These are phyloP conservation scores for Trypethelium eluteriae DNA, from an alignment of 495 filamentous ascomycete species.

Conservation along the genomic window DNA sequence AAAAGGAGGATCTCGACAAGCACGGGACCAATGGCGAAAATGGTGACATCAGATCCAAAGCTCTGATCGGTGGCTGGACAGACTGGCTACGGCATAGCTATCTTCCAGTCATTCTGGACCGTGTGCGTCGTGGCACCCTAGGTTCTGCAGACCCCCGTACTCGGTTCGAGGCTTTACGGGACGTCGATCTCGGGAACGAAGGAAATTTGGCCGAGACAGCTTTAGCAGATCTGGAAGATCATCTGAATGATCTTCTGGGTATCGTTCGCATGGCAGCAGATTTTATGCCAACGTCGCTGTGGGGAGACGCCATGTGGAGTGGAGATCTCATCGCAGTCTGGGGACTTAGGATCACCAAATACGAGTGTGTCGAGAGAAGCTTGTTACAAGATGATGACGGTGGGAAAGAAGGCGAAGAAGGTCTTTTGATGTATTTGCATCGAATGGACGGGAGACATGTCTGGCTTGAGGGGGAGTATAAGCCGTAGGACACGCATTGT, in stretches of 20 bases:
- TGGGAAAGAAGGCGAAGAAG: slow-evolving; percentile 13
- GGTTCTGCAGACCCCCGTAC: background rate
- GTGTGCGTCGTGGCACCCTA: background rate
- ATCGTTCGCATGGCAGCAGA: slow-evolving; percentile 5
- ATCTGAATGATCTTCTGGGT: slow-evolving; percentile 10
- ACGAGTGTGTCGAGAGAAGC: slow-evolving; percentile 20
- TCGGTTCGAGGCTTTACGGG: background rate
- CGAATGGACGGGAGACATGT: background rate
- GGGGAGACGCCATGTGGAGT: slow-evolving; percentile 18
- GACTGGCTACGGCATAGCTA: slow-evolving; percentile 1
- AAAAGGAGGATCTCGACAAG: background rate
- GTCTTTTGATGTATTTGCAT: slow-evolving; percentile 22
- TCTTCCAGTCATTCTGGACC: background rate
- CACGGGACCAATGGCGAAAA: background rate
- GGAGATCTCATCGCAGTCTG: slow-evolving; percentile 13
- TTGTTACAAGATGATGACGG: slow-evolving; percentile 9
- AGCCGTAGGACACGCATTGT: background rate
- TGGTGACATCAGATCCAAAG: background rate
- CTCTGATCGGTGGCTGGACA: background rate
- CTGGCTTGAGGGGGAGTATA: background rate
- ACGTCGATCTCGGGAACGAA: slow-evolving; percentile 1
- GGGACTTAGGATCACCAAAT: slow-evolving; percentile 20
- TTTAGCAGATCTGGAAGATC: slow-evolving; percentile 7
- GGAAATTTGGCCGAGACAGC: background rate
- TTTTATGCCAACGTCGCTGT: background rate